Base-by-base conservation (phyloP, 495 filamentous ascomycete species). In the Neurospora pannonica region DNA sequence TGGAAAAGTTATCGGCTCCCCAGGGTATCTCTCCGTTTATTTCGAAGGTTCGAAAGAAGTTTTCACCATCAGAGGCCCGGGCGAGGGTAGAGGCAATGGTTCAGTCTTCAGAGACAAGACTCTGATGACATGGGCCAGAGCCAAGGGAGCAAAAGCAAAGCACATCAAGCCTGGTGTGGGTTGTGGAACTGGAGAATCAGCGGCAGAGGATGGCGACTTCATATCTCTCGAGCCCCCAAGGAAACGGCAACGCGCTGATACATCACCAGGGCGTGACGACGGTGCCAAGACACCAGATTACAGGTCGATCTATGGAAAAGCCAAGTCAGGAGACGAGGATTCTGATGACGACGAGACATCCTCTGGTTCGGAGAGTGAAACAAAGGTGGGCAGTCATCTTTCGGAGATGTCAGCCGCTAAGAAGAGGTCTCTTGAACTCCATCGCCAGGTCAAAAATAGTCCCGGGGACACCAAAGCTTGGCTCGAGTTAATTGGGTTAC, bases 401-500 rank as follows among this genome's bases (percentile, higher is more conserved):
- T 79, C 71, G 24, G 80, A 72, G 79, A 84, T 42, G 78, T 81
- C 74, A 82, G 87, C 48, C 37, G 48, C 80, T 37, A 87, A 83
- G 71, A 77, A 84, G 70, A 85, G 78, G 46, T 89, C 90, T 71
- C 83, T 89, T 4, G 85, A 90, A 70, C 81, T 97, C 43, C 85
- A 84, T 5, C 86, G 85, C 24, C 85, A 79, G 24, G 87, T 93
- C 28, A 88, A 91, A 54, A 79, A 88, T 24, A 77, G 88, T 60
- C 94, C 94, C 4, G 74, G 80, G n/a, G 89, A 96, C 77, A 83
- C 92, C 38, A 82, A 86, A 38, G 85, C 89, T 39, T 98, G 96
- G 95, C 82, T 97, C 1, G 83, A 86, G 43, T 86, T 97, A 6
- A 90, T 97, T 70, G 80, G 90, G 17, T 88, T 94, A 70, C 96